Evolutionary conservation across 1,284 basidiomycete species (phyloP), one percentile per base, ranked within the genome.

Genomic region (Meira miltonrushii): DNA sequence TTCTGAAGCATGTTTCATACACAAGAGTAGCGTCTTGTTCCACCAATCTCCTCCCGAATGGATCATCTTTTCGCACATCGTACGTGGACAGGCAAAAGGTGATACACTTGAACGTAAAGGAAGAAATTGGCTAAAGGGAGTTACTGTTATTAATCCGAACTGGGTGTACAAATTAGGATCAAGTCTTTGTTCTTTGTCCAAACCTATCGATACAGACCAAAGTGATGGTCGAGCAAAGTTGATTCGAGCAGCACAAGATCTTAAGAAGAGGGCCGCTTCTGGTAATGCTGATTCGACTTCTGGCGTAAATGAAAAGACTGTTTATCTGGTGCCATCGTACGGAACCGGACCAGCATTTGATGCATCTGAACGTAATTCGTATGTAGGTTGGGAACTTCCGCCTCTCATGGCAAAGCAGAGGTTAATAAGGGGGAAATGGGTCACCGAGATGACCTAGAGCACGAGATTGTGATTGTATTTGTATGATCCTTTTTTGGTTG

Each of bases 1-100:
- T 15, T 79, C 80, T 1, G 90, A 93, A 69, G 90, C 95, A 68
- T 89, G 93, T 1, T 99, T 85, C 79, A 87, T 99, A 60, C 94
- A 99, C 78, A 90, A 91, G 0, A 88, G 88, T 0, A 94, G 90
- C 12, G 83, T 88, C 11, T 80, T 96, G 19, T 87, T 86, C 66
- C 84, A 85, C 68, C 68, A 86, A 5, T 57, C 65, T 2, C 91
- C 95, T 2, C 92, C 94, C 0, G 89, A 94, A 54, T 97, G 87
- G 79, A 71, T 98, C 54, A 85, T 92, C 33, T 98, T 86, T 78
- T 84, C 87, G 57, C 93, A 96, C 72, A 60, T 71, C 33, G 13
- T 48, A 54, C 8, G 54, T 54, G 59, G 54, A 15, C 43, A 39
- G 12, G 38, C 8, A 33, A 44, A 46, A 33, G 53, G 21, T 4